phyloP scores from a whole-genome alignment of 2,329 filamentous ascomycete genomes.

The Dactylellina leptospora region DNA sequence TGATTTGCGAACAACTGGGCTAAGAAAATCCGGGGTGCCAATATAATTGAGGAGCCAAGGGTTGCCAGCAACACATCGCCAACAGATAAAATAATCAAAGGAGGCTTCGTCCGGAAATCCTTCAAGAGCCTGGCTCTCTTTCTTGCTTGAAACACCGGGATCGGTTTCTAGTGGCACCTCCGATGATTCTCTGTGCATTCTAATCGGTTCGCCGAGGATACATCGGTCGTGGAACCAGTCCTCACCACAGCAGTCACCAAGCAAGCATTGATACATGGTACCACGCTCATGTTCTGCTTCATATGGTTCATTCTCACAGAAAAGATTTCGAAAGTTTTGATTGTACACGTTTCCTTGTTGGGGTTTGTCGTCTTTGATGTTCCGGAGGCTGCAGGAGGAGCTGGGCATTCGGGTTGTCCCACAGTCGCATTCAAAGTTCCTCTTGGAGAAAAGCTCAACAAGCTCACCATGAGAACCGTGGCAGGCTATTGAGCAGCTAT shows the following conservation, averaged over 20 bases:
- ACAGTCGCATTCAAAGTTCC: constrained; percentile 95
- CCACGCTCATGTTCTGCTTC: constrained; percentile 88
- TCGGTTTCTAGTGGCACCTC: constrained; percentile 46
- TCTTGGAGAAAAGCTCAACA: constrained; percentile 94
- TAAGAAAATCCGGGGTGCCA: constrained; percentile 78
- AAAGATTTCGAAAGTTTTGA: constrained; percentile 91
- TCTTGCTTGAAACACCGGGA: constrained; percentile 65
- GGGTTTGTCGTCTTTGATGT: constrained; percentile 78
- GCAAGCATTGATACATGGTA: constrained; percentile 92
- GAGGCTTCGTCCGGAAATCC: constrained; percentile 89
- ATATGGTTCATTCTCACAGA: constrained; percentile 88
- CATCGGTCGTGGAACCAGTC: constrained; percentile 58
- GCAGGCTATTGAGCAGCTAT: constrained; percentile 94
- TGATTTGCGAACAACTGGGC: constrained; percentile 68
- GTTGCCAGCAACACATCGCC: constrained; percentile 86
- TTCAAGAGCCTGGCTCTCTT: constrained; percentile 64
- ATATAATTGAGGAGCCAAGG: constrained; percentile 94
- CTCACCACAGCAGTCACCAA: constrained; percentile 57
- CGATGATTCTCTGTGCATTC: constrained; percentile 51
- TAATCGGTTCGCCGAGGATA: constrained; percentile 36
- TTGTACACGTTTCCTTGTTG: constrained; percentile 85
- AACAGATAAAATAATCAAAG: constrained; percentile 91
- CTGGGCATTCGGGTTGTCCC: constrained; percentile 81
- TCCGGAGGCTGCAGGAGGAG: constrained; percentile 79
- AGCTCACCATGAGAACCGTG: constrained; percentile 88